Percentiles rank a stretch among this genome's conserved stretches.
Evolutionary conservation across 108 stramenopile species (phyloP).

Genomic region (Aurantiochytrium sp.): DNA sequence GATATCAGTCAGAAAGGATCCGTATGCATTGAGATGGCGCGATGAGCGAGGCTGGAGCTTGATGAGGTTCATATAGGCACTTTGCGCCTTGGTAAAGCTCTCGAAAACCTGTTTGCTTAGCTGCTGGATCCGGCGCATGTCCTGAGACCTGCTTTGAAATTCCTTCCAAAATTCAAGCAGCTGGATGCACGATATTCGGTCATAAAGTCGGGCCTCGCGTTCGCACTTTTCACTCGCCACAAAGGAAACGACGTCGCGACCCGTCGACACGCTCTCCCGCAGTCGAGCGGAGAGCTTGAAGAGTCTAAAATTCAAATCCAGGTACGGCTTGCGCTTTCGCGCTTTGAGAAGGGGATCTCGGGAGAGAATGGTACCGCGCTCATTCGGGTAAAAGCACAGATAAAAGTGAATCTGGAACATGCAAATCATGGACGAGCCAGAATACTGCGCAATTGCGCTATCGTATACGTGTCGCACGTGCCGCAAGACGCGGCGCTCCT

Average conservation of each 20-base stretch:
- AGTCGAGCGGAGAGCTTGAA: background rate
- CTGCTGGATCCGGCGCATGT: background rate
- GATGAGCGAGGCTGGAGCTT: background rate
- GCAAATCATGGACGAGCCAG: background rate
- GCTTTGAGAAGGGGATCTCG: background rate
- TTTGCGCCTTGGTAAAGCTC: background rate
- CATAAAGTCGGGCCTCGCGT: background rate
- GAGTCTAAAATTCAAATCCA: background rate
- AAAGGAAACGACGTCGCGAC: background rate
- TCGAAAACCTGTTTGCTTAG: background rate
- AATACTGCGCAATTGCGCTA: background rate
- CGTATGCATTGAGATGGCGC: background rate
- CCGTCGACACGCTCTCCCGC: background rate
- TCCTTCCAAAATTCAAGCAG: constrained; percentile 6
- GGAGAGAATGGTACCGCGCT: background rate
- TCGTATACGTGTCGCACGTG: background rate
- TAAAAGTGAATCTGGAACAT: background rate
- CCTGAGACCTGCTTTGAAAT: background rate
- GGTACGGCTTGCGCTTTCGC: background rate
- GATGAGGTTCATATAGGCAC: background rate
- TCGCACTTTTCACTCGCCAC: constrained; percentile 17
- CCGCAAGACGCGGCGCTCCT: background rate
- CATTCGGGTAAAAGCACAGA: background rate
- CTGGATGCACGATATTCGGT: background rate
- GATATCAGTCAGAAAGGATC: background rate